A percentile compares a stretch with the other conserved stretches of the same genome.
phyloP scores from a whole-genome alignment of 805 yeast species.

The Hanseniaspora hatyaiensis region DNA sequence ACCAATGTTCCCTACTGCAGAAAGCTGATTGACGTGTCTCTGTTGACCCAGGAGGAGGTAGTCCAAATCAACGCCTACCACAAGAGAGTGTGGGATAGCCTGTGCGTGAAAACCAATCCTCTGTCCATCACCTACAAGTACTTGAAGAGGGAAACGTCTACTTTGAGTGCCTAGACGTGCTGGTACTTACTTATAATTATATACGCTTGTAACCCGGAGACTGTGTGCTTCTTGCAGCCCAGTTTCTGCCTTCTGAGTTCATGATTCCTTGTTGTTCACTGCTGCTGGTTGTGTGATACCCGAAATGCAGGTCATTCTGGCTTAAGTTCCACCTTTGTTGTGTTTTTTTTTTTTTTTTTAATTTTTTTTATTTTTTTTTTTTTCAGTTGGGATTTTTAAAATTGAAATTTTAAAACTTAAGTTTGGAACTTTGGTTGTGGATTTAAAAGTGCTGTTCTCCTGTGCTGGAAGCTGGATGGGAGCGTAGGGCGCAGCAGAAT shows the following conservation, averaged over 20 bases:
- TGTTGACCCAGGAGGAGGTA: conserved; percentile 52
- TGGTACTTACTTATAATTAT: not conserved
- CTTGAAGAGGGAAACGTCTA: conserved; percentile 48
- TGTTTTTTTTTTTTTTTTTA: too few species aligned
- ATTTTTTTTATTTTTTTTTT: too few species aligned
- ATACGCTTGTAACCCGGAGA: not conserved
- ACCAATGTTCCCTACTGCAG: conserved; percentile 79
- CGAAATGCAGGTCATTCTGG: too few species aligned
- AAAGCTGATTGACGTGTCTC: conserved; percentile 49
- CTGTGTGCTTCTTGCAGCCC: not conserved
- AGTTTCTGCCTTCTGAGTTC: not conserved
- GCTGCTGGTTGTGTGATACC: too few species aligned
- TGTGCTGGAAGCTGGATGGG: too few species aligned
- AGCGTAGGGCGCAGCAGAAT: too few species aligned
- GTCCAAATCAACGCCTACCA: conserved; percentile 63
- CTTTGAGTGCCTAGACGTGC: conserved; percentile 15
- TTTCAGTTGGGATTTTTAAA: too few species aligned
- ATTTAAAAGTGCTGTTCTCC: too few species aligned
- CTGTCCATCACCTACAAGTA: conserved; percentile 55
- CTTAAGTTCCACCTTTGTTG: too few species aligned
- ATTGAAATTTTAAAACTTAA: too few species aligned
- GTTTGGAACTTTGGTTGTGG: too few species aligned
- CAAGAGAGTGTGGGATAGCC: conserved; percentile 39
- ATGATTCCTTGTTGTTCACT: too few species aligned
- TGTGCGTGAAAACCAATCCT: conserved; percentile 42